phyloP scores from a whole-genome alignment of 257 asterid species.

The Solanum etuberosum region DNA sequence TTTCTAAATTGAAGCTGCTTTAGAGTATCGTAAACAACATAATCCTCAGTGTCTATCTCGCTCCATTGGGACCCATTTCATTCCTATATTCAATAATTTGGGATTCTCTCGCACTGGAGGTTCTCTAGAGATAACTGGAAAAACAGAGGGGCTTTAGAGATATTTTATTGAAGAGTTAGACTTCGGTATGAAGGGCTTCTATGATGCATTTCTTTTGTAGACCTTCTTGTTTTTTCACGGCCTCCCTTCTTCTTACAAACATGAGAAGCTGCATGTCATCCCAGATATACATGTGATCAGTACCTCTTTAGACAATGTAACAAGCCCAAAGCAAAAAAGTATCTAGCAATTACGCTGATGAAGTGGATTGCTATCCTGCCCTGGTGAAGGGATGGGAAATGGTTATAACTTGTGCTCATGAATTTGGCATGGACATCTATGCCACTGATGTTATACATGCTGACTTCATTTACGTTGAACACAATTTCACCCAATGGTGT shows the following conservation, averaged over 20 bases:
- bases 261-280: not conserved
- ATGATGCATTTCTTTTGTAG: not conserved
- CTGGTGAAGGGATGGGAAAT: not conserved
- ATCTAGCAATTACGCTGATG: not conserved
- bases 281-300: not conserved
- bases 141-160: not conserved
- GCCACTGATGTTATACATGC: not conserved
- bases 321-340: not conserved
- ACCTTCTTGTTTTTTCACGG: not conserved
- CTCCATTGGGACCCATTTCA: not conserved
- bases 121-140: not conserved
- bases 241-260: not conserved
- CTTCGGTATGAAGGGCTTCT: not conserved
- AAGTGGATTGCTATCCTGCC: not conserved
- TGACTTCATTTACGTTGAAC: not conserved
- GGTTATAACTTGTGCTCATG: not conserved
- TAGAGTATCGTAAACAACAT: not conserved
- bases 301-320: not conserved
- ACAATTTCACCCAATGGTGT: not conserved
- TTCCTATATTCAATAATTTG: not conserved
- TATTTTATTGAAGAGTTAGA: not conserved
- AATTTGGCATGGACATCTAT: not conserved
- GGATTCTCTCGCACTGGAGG: not conserved
- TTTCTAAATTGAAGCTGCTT: not conserved
- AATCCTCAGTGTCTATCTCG: not conserved